Evolutionary conservation across 129 eudicot species (phyloP).

Genomic region (Flaveria bidentis): DNA sequence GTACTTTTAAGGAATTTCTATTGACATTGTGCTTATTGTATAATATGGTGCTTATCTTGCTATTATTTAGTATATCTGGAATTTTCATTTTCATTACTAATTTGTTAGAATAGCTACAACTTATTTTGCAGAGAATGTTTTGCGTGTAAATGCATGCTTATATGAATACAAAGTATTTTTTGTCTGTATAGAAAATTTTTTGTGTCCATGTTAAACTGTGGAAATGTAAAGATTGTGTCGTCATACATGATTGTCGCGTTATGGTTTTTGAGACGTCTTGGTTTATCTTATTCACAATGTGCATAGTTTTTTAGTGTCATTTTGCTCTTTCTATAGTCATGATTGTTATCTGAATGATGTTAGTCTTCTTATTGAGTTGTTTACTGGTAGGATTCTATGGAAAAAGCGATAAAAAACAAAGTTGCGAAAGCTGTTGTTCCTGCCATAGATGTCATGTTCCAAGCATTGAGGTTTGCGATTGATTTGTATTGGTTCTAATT

Average conservation of each 20-base stretch:
- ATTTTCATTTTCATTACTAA: not conserved
- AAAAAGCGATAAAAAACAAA: conserved; percentile 93
- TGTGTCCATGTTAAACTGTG: not conserved
- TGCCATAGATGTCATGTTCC: conserved; percentile 99
- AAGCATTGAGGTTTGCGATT: conserved; percentile 78
- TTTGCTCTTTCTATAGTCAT: not conserved
- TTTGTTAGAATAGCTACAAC: not conserved
- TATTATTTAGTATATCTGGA: not conserved
- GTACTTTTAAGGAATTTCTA: not conserved
- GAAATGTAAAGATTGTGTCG: not conserved
- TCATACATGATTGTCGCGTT: not conserved
- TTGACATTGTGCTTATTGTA: not conserved
- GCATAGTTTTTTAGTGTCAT: not conserved
- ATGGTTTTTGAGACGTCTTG: not conserved
- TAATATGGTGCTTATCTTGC: conserved; percentile 2
- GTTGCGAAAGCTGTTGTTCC: conserved; percentile 99
- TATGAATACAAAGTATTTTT: not conserved
- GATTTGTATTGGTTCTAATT: not conserved
- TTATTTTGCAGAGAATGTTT: not conserved
- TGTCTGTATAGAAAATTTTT: not conserved
- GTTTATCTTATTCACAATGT: not conserved
- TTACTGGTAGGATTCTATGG: conserved; percentile 89
- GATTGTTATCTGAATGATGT: not conserved
- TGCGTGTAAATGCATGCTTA: not conserved
- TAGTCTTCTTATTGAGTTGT: conserved; percentile 2